Base-by-base conservation (phyloP, 2,329 filamentous ascomycete species). In the Fusarium sp. region DNA sequence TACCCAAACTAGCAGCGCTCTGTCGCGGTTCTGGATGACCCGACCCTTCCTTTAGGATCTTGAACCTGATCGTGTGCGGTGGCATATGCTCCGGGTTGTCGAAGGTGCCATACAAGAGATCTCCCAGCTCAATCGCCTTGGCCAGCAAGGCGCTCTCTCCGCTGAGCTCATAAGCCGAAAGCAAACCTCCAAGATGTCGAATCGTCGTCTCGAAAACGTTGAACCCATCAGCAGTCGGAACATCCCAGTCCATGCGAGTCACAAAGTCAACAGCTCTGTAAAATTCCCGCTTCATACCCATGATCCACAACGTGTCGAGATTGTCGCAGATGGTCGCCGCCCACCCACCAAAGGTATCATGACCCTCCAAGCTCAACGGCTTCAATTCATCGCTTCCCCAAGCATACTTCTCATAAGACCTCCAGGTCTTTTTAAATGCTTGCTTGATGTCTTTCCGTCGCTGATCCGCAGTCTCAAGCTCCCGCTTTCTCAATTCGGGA, bases 151-250 rank as follows among this genome's bases (percentile, higher is more conserved):
- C 81, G 68, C 85, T 82, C 71, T 85, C 85, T 41, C 83, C 84
- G 73, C 89, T 91, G n/a, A 93, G 79, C 75, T 93, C 91, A 75
- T 92, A 92, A 1, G 91, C 91, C 15, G 88, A 88, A 53, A 93
- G 77, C 56, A 92, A 84, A 7, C 91, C 91, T 22, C 91, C 91
- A 0, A 93, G 85, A 76, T 92, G 92, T 38, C 91, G 86, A 65
- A 92, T 92, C 4, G 88, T 92, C 1, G 90, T 92, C 80, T 93
- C 91, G 63, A 92, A 92, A 3, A 92, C 81, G 56, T 91, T 91
- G 69, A 92, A 87, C 26, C 85, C 67, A 11, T 71, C 58, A 7
- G 68, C 71, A 1, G 71, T 78, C 0, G 87, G 87, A 1, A 81
- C 84, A 5, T 86, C 85, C 78, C 91, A 92, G 7, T 78, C 72